Percentiles rank a stretch among this genome's conserved stretches.
phyloP scores from a whole-genome alignment of 1,284 basidiomycete genomes.

The Puccinia horiana region DNA sequence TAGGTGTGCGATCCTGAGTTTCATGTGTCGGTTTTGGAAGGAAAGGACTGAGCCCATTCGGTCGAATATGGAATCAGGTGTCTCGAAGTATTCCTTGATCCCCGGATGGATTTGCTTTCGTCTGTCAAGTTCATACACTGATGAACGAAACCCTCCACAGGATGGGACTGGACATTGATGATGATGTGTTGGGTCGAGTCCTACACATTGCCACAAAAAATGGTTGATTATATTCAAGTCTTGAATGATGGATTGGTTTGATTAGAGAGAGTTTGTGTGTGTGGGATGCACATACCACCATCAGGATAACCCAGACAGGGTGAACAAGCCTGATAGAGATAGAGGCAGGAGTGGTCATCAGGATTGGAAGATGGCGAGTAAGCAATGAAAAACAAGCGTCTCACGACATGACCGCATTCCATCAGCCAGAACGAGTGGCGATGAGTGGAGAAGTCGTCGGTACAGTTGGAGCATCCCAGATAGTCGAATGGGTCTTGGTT shows the following conservation, averaged over 20 bases:
- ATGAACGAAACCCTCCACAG: conserved; percentile 5
- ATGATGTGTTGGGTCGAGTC: background rate
- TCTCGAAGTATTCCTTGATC: conserved; percentile 30
- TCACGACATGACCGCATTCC: conserved; percentile 44
- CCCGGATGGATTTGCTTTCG: background rate
- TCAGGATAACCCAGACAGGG: conserved; percentile 27
- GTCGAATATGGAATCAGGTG: conserved; percentile 16
- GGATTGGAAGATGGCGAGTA: background rate
- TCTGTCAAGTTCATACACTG: conserved; percentile 13
- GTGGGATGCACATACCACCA: background rate
- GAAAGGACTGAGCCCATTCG: conserved; percentile 1
- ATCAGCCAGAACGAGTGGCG: conserved; percentile 33
- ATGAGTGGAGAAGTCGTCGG: conserved; percentile 21
- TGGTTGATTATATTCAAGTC: background rate
- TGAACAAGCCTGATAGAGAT: conserved; percentile 23
- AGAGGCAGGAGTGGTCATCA: background rate
- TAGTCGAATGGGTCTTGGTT: conserved; percentile 29
- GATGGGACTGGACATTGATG: conserved; percentile 29
- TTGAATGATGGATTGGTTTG: background rate
- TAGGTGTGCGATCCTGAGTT: conserved; percentile 20
- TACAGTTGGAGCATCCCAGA: conserved; percentile 41
- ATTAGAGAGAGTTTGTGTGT: background rate
- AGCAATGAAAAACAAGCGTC: background rate
- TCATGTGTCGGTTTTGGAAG: conserved; percentile 41
- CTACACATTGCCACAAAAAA: background rate